Conservation (phyloP, 2,329 filamentous ascomycete genomes). For the Annulohypoxylon truncatum region DNA sequence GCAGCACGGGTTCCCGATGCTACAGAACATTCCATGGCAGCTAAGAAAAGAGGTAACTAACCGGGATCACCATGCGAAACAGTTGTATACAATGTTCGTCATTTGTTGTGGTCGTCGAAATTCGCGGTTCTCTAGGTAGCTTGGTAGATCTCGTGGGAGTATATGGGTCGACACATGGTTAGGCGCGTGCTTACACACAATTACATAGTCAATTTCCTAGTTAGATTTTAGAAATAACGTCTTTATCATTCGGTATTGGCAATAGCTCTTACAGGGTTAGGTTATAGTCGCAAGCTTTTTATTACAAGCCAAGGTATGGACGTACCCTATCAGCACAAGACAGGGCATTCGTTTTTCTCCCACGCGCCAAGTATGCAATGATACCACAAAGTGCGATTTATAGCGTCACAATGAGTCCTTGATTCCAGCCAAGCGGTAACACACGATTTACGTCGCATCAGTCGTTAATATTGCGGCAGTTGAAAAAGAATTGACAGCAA, state of each 20-base stretch:
- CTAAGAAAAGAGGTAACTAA: not conserved
- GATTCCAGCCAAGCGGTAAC: constrained; percentile 16
- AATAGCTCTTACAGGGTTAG: not conserved
- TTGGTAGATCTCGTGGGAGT: not conserved
- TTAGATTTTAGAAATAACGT: not conserved
- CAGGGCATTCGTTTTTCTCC: not conserved
- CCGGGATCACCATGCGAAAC: not conserved
- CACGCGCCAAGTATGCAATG: not conserved
- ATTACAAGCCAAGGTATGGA: not conserved
- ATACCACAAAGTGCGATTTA: not conserved
- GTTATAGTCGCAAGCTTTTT: not conserved
- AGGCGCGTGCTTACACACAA: not conserved
- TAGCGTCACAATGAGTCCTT: not conserved
- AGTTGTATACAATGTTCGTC: not conserved
- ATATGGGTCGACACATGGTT: not conserved
- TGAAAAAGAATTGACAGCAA: constrained; percentile 18
- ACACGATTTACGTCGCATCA: not conserved
- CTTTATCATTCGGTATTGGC: not conserved
- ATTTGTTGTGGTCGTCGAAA: not conserved
- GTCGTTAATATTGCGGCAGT: constrained; percentile 5
- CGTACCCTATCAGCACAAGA: not conserved
- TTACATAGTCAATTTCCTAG: not conserved
- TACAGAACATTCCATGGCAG: constrained; percentile 20
- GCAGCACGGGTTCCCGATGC: constrained; percentile 26
- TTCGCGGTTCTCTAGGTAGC: not conserved